phyloP scores from a whole-genome alignment of 1,284 basidiomycete species.

The Coniferiporia sulphurascens region DNA sequence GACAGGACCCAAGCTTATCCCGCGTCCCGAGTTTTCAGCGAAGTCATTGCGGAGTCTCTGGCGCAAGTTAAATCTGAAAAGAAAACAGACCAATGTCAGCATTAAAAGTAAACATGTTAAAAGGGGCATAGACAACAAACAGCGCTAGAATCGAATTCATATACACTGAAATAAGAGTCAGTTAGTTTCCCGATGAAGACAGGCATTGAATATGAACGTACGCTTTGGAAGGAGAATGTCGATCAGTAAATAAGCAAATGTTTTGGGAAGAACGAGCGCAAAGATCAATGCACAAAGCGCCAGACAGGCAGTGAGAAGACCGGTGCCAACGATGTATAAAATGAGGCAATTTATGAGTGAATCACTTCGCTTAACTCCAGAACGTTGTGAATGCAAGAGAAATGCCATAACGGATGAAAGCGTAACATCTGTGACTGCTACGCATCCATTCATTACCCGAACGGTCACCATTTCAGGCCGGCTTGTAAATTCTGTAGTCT shows the following conservation, averaged over 20 bases:
- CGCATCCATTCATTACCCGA: neutral
- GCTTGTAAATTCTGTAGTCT: neutral
- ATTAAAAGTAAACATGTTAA: neutral
- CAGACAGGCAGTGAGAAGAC: neutral
- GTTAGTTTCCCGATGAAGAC: neutral
- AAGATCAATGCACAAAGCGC: constrained; percentile 2
- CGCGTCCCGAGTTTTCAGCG: neutral
- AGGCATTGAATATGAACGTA: neutral
- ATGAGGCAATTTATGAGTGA: constrained; percentile 4
- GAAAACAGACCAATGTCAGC: neutral
- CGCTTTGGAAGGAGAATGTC: neutral
- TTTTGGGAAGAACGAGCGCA: neutral
- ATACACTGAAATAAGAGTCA: neutral
- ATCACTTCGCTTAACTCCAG: constrained; percentile 7
- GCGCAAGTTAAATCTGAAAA: neutral
- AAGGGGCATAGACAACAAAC: neutral
- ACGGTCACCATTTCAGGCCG: neutral
- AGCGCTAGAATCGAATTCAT: neutral
- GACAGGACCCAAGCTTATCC: neutral
- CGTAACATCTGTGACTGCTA: neutral
- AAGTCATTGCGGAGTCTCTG: neutral
- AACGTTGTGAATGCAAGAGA: constrained; percentile 1
- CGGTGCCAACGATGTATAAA: constrained; percentile 4
- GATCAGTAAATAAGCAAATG: neutral
- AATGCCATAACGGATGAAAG: neutral